phyloP scores from a whole-genome alignment of 2,329 filamentous ascomycete species.

The Fusarium sp. region DNA sequence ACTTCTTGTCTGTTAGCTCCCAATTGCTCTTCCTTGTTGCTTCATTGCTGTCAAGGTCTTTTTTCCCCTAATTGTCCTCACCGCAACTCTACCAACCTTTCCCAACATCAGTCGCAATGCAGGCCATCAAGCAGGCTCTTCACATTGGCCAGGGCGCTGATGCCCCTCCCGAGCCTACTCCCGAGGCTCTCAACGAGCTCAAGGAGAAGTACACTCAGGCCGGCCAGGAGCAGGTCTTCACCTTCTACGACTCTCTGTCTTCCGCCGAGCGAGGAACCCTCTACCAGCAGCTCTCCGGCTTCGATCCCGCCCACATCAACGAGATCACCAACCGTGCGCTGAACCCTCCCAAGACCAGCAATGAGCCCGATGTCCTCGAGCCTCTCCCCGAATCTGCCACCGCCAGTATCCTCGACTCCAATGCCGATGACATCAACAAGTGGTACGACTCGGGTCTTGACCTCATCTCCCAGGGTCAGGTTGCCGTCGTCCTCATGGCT shows the following conservation, averaged over 20 bases:
- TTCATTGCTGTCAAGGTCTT: neutral
- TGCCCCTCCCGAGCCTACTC: constrained; percentile 64
- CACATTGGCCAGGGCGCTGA: constrained; percentile 49
- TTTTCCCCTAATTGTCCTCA: constrained; percentile 9
- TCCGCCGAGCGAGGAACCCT: constrained; percentile 80
- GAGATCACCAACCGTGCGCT: constrained; percentile 85
- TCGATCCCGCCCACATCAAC: constrained; percentile 91
- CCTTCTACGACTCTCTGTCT: constrained; percentile 84
- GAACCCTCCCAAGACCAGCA: constrained; percentile 76
- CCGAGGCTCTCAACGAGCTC: constrained; percentile 75
- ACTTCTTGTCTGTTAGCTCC: constrained; percentile 13
- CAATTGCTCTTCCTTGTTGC: neutral
- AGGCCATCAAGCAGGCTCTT: constrained; percentile 58
- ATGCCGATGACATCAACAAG: constrained; percentile 78
- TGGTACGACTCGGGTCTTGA: constrained; percentile 90
- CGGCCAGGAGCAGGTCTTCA: constrained; percentile 83
- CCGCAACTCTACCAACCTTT: constrained; percentile 29
- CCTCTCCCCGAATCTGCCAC: constrained; percentile 88
- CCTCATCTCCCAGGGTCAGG: constrained; percentile 80
- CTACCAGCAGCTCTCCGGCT: constrained; percentile 82
- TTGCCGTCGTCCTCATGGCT: constrained; percentile 94
- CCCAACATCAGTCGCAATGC: constrained; percentile 50
- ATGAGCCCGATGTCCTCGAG: constrained; percentile 73
- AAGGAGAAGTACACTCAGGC: constrained; percentile 80
- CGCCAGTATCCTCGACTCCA: constrained; percentile 92